Percentiles rank a stretch among this genome's conserved stretches.
Conservation (phyloP, 352 stramenopile genomes). For the Globisporangium rhizosaccharum region DNA sequence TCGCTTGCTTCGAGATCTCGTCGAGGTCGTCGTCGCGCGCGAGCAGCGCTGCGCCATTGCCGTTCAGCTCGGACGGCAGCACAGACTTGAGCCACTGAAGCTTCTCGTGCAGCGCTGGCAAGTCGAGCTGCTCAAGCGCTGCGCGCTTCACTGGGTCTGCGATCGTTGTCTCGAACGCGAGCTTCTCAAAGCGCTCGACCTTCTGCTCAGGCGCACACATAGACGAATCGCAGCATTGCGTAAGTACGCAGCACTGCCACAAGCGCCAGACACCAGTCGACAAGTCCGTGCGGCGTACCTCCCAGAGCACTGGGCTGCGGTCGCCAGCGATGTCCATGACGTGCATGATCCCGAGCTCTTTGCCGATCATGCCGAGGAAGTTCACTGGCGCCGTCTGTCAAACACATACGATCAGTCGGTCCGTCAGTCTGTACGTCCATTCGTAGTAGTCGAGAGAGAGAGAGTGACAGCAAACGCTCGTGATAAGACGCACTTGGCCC, state of each 20-base stretch:
- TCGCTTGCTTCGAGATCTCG: conserved; percentile 72
- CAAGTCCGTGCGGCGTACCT: conserved; percentile 11
- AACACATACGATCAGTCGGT: neutral
- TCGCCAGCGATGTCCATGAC: conserved; percentile 70
- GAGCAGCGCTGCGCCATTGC: conserved; percentile 52
- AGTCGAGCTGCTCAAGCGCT: conserved; percentile 54
- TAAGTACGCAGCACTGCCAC: neutral
- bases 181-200: conserved; percentile 72
- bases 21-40: conserved; percentile 39
- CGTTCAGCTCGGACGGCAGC: conserved; percentile 67
- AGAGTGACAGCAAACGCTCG: too few species aligned
- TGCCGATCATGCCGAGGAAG: conserved; percentile 82
- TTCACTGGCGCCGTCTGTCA: conserved; percentile 53
- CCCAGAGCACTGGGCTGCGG: conserved; percentile 63
- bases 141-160: conserved; percentile 52
- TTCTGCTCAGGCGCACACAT: too few species aligned
- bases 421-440: neutral
- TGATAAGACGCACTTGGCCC: conserved; percentile 33
- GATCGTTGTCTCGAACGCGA: conserved; percentile 60
- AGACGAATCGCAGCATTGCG: too few species aligned
- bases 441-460: neutral
- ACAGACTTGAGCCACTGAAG: conserved; percentile 81
- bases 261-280: too few species aligned
- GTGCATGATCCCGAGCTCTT: conserved; percentile 87
- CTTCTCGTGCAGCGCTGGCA: conserved; percentile 52